A percentile compares a stretch with the other conserved stretches of the same genome.
Evolutionary conservation across 2,329 filamentous ascomycete species (phyloP).

Genomic region (Akanthomyces dipterigenus): DNA sequence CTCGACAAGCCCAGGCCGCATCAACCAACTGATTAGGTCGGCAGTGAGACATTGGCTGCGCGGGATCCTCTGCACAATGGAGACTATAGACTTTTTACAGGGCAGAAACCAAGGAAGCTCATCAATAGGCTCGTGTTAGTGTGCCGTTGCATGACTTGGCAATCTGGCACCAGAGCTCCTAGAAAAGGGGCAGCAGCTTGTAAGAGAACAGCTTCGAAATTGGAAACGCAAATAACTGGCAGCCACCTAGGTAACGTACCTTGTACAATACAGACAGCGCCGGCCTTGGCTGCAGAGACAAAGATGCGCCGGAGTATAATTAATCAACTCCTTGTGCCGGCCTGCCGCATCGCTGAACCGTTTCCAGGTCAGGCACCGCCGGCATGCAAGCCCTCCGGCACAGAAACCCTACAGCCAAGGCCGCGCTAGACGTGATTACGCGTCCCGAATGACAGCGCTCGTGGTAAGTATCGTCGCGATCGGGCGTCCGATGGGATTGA

Average conservation of each 20-base stretch:
- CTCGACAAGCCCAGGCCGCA: not conserved
- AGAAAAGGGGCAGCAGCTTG: not conserved
- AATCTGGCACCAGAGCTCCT: not conserved
- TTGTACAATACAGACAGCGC: not conserved
- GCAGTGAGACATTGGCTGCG: not conserved
- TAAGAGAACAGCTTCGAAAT: no score
- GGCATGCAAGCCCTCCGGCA: no score
- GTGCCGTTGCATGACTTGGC: not conserved
- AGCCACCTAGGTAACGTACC: no score
- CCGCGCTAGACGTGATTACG: not conserved
- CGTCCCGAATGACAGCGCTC: not conserved
- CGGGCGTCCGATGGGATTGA: not conserved
- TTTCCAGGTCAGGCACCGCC: no score
- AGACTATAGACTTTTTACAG: not conserved
- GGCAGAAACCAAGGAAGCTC: conserved; percentile 1
- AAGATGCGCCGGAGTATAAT: not conserved
- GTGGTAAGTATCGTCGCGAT: not conserved
- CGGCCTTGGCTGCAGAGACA: not conserved
- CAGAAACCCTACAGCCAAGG: no score
- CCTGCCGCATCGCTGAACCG: no score
- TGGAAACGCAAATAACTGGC: no score
- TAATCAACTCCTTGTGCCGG: no score
- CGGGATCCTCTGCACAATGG: not conserved
- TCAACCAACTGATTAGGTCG: not conserved
- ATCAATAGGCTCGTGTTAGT: not conserved